Evolutionary conservation across 2,329 filamentous ascomycete species (phyloP).

Genomic region (Dothistroma septosporum): DNA sequence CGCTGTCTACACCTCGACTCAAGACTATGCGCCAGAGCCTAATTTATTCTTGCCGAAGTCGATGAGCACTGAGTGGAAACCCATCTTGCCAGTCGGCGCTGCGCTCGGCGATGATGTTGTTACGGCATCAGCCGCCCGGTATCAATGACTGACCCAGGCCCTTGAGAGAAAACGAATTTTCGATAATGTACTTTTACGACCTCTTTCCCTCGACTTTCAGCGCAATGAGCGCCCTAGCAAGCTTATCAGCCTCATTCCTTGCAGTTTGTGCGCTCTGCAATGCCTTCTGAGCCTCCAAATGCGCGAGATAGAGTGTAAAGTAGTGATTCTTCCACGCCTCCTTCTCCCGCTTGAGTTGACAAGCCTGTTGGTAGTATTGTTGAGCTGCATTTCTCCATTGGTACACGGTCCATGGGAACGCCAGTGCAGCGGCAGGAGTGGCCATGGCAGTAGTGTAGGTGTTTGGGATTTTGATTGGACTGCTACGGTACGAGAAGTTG

Average conservation of each 20-base stretch:
- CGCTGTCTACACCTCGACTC: too few relatives aligned
- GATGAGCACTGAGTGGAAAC: too few relatives aligned
- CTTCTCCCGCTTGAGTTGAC: neutral
- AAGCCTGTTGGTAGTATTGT: neutral
- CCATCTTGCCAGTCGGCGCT: too few relatives aligned
- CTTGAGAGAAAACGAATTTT: too few relatives aligned
- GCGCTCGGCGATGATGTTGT: too few relatives aligned
- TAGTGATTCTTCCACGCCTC: neutral
- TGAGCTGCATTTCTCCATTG: neutral
- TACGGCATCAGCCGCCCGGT: too few relatives aligned
- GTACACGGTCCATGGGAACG: neutral
- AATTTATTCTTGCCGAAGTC: too few relatives aligned
- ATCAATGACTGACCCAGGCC: too few relatives aligned
- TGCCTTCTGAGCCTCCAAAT: neutral
- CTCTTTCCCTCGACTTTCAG: neutral
- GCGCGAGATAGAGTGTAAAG: neutral
- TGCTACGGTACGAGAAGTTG: neutral
- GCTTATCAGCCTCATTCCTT: neutral
- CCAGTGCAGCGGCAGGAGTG: neutral
- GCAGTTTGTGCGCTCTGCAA: neutral
- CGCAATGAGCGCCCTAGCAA: neutral
- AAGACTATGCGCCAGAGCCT: too few relatives aligned
- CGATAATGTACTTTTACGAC: neutral
- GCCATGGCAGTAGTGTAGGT: neutral
- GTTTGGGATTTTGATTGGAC: neutral